Base-by-base conservation (phyloP, 768 basidiomycete species). In the Guyanaporus albipodus region DNA sequence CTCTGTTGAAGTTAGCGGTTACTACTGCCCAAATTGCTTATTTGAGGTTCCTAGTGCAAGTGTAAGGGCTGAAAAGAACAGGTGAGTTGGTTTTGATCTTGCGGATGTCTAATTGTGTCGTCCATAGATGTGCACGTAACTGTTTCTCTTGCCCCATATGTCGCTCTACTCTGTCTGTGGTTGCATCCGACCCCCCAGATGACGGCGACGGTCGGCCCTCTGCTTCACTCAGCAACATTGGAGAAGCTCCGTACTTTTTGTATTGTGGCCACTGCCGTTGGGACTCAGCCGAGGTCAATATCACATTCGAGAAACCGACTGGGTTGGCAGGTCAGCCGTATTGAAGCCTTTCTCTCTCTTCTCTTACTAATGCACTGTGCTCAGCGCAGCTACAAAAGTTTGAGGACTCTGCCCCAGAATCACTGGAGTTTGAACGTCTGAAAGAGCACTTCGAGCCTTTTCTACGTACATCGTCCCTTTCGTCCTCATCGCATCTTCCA, bases 41-140 rank as follows among this genome's bases (percentile, higher is more conserved):
- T 99, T 98, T 66, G 96, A 99, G 64, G 96, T 99, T 10, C 95
- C 96, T 1, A 92, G 87, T 63, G 96, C 96, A 3, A 96, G 92
- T 58, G 96, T 99, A n/a, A 77, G 96, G 44, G 92, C 89, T 11
- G 96, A 99, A 69, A 95, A 93, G 77, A 97, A 96, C 61, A 78
- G 94, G 95, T 90, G 53, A 56, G 52, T 38, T 12, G 69, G 52
- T 28, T 15, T 44, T 29, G 19, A 11, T 19, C 24, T 29, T 3
- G n/a, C 33, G 38, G 40, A 32, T 44, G 32, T 27, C 27, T 15
- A 27, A 18, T 41, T 14, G 41, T 38, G 37, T 42, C 6, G 28
- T 39, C 15, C 41, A 8, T 62, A 97, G 96, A 79, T 99, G 96
- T 67, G 93, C 95, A 15, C 79, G 96, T 45, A 97, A 96, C 60